Percentiles rank a stretch among this genome's conserved stretches.
Evolutionary conservation across 2,329 filamentous ascomycete species (phyloP).

Genomic region (Xylariales sp.): DNA sequence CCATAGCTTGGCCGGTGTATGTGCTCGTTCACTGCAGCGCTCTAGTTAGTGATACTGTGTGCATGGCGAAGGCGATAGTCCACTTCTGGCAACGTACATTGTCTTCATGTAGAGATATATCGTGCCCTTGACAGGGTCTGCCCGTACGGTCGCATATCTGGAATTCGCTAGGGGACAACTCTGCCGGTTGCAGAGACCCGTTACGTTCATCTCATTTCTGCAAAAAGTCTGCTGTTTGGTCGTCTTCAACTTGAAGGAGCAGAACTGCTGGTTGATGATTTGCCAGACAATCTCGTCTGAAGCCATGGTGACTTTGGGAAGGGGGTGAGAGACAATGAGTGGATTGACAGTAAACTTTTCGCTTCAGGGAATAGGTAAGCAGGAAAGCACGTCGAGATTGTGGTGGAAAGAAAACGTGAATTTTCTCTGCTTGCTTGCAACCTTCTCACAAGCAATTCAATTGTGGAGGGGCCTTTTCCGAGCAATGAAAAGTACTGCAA

Average conservation of each 20-base stretch:
- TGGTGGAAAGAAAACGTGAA: too few relatives aligned
- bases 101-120: slow-evolving; percentile 76
- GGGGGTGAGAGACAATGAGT: too few relatives aligned
- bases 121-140: slow-evolving; percentile 73
- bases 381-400: too few relatives aligned
- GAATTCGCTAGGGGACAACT: slow-evolving; percentile 30
- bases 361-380: background rate
- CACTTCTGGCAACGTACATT: background rate
- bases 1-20: slow-evolving; percentile 89
- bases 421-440: too few relatives aligned
- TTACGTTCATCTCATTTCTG: slow-evolving; percentile 87
- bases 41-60: background rate
- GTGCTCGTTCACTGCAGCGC: slow-evolving; percentile 26
- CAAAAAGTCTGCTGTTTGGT: slow-evolving; percentile 91
- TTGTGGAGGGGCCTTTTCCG: too few relatives aligned
- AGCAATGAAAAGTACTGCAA: too few relatives aligned
- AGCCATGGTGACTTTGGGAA: slow-evolving; percentile 56
- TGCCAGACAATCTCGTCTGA: slow-evolving; percentile 98
- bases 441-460: too few relatives aligned
- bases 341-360: too few relatives aligned
- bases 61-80: too few relatives aligned
- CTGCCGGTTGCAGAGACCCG: slow-evolving; percentile 33
- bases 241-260: slow-evolving; percentile 86
- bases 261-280: slow-evolving; percentile 80
- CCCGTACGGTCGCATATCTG: slow-evolving; percentile 86